Conservation (phyloP, 1,139 yeast species). For the Nakaseomyces bracarensis region DNA sequence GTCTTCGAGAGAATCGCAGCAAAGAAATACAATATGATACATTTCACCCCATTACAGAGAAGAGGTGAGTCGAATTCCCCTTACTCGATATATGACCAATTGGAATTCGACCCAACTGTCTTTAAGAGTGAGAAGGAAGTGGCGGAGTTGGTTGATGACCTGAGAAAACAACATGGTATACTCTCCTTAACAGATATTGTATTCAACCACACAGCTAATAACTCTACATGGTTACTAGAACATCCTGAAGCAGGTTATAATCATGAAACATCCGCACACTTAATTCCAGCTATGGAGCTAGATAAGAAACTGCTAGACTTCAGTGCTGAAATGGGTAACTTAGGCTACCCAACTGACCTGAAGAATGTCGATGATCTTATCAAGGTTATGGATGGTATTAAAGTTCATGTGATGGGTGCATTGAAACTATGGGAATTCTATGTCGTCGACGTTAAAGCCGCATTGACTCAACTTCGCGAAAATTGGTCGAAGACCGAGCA, state of each 20-base stretch:
- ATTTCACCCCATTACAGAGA: constrained; percentile 86
- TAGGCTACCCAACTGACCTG: constrained; percentile 55
- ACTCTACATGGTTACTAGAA: constrained; percentile 74
- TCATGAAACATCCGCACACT: constrained; percentile 79
- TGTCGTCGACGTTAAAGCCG: constrained; percentile 48
- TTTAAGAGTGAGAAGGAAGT: constrained; percentile 49
- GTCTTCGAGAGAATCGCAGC: constrained; percentile 51
- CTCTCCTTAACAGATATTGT: constrained; percentile 86
- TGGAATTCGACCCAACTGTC: constrained; percentile 57
- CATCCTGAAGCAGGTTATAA: constrained; percentile 92
- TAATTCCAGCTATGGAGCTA: constrained; percentile 73
- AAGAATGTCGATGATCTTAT: constrained; percentile 46
- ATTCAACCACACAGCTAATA: constrained; percentile 88
- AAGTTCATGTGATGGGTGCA: constrained; percentile 54
- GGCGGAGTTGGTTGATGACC: constrained; percentile 37
- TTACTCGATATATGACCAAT: constrained; percentile 82
- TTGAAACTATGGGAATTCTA: constrained; percentile 83
- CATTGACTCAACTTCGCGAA: constrained; percentile 27
- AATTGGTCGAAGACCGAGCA: constrained; percentile 18
- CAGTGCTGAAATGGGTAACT: constrained; percentile 44
- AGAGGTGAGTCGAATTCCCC: constrained; percentile 90
- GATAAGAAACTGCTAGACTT: constrained; percentile 62
- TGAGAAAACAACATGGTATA: constrained; percentile 51
- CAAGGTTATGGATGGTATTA: constrained; percentile 55
- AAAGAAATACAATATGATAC: constrained; percentile 91